Evolutionary conservation across 2,329 filamentous ascomycete genomes (phyloP).

Genomic region (Colletotrichum plurivorum): DNA sequence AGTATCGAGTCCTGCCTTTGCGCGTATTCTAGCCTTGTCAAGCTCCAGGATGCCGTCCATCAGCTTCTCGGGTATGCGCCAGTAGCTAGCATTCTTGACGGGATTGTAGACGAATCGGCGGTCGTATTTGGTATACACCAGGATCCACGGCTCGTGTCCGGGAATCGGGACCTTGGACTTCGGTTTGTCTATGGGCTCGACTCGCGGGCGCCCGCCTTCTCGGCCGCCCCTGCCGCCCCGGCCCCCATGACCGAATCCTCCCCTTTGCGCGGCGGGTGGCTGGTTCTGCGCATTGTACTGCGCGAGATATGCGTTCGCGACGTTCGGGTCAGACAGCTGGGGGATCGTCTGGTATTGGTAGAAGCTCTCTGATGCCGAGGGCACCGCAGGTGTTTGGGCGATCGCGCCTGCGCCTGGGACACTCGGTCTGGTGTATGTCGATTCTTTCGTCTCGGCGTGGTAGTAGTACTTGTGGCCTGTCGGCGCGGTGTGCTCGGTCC

Average conservation of each 20-base stretch:
- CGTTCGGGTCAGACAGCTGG: slow-evolving; percentile 66
- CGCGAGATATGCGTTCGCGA: slow-evolving; percentile 74
- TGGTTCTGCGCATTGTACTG: slow-evolving; percentile 62
- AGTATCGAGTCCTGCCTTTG: slow-evolving; percentile 59
- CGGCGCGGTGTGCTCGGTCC: slow-evolving; percentile 94
- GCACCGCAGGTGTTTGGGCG: slow-evolving; percentile 6
- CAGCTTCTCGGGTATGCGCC: slow-evolving; percentile 92
- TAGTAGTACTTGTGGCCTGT: slow-evolving; percentile 92
- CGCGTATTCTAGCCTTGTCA: slow-evolving; percentile 79
- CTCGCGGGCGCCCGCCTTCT: slow-evolving; percentile 63
- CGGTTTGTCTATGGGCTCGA: slow-evolving; percentile 84
- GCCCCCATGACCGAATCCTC: slow-evolving; percentile 61
- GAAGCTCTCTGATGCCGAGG: slow-evolving; percentile 53
- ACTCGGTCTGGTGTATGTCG: slow-evolving; percentile 86
- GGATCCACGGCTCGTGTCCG: slow-evolving; percentile 86
- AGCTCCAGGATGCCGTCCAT: slow-evolving; percentile 82
- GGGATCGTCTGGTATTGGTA: slow-evolving; percentile 58
- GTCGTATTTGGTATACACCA: slow-evolving; percentile 93
- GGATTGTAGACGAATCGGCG: slow-evolving; percentile 92
- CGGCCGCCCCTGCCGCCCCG: slow-evolving; percentile 67
- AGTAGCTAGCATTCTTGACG: slow-evolving; percentile 89
- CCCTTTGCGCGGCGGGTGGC: slow-evolving; percentile 53
- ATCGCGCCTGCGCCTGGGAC: slow-evolving; percentile 43
- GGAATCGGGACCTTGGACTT: slow-evolving; percentile 85
- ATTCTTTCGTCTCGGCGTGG: slow-evolving; percentile 84